These are phyloP conservation scores for Monosporascus sp. DNA, from an alignment of 2,329 filamentous ascomycete genomes.

Conservation along the genomic window DNA sequence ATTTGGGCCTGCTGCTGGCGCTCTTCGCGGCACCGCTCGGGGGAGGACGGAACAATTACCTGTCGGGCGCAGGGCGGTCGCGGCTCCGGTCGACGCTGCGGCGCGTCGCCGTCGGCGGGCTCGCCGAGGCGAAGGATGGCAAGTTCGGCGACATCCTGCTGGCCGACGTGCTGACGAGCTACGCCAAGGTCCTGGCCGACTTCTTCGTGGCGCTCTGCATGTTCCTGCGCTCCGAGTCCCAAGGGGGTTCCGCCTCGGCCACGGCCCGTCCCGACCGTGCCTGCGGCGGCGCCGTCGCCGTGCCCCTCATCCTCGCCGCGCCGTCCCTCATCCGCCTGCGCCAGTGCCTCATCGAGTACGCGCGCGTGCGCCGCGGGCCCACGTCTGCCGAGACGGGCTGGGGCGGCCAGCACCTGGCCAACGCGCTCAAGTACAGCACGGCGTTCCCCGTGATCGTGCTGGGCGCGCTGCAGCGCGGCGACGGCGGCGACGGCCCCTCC, in stretches of 20 bases:
- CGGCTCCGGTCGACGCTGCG: conserved; percentile 72
- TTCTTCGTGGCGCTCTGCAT: conserved; percentile 87
- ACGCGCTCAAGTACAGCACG: conserved; percentile 90
- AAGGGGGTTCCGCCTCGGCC: conserved; percentile 49
- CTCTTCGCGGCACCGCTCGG: conserved; percentile 67
- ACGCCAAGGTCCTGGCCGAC: conserved; percentile 87
- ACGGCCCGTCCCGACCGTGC: conserved; percentile 76
- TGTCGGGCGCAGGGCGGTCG: conserved; percentile 65
- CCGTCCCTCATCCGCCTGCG: conserved; percentile 83
- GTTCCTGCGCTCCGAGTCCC: conserved; percentile 63
- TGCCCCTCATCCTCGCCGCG: conserved; percentile 78
- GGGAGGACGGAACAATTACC: conserved; percentile 37
- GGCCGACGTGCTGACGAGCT: conserved; percentile 90
- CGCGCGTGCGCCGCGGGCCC: conserved; percentile 60
- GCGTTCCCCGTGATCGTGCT: conserved; percentile 89
- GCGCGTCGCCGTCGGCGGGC: conserved; percentile 76
- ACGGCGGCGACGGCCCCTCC: conserved; percentile 32
- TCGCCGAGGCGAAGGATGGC: conserved; percentile 81
- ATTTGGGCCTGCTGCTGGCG: conserved; percentile 67
- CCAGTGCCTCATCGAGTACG: conserved; percentile 87
- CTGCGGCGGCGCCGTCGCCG: conserved; percentile 73
- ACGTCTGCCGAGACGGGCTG: conserved; percentile 57
- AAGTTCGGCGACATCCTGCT: conserved; percentile 94
- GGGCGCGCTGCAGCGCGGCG: conserved; percentile 64
- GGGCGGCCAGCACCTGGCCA: conserved; percentile 85